Conservation (phyloP, 2,329 filamentous ascomycete genomes). For the Trichoderma cornu-damae region DNA sequence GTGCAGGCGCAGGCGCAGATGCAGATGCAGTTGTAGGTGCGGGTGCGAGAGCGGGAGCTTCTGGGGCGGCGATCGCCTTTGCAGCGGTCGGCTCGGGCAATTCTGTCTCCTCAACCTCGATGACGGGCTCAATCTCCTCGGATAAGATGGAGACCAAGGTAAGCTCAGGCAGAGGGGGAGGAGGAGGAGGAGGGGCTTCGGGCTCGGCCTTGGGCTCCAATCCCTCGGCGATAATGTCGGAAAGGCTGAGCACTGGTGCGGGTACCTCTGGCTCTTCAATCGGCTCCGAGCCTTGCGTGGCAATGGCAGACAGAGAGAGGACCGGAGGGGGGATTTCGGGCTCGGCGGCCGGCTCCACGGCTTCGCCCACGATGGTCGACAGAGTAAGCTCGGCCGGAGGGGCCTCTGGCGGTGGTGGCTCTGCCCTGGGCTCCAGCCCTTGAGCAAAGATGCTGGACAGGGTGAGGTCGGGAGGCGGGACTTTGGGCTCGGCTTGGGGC, state of each 20-base stretch:
- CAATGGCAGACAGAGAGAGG: constrained; percentile 32
- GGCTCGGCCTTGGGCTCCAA: constrained; percentile 31
- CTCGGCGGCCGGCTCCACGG: constrained; percentile 24
- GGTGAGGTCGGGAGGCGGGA: constrained; percentile 32
- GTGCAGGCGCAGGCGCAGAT: too few relatives aligned
- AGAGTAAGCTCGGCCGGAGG: constrained; percentile 24
- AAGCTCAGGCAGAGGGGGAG: constrained; percentile 21
- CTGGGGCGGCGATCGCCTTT: constrained; percentile 23
- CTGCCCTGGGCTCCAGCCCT: constrained; percentile 38
- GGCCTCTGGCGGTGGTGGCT: constrained; percentile 27
- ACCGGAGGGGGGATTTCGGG: constrained; percentile 23
- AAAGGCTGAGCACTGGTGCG: constrained; percentile 25
- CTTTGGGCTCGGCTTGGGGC: constrained; percentile 26
- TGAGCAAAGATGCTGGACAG: constrained; percentile 35
- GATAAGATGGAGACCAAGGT: constrained; percentile 30
- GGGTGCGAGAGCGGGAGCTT: constrained; percentile 11
- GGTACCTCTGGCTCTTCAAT: constrained; percentile 24
- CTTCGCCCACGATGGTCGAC: constrained; percentile 26
- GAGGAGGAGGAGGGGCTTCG: too few relatives aligned
- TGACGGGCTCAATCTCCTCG: constrained; percentile 30
- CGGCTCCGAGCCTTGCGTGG: constrained; percentile 34
- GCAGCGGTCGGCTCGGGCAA: background rate
- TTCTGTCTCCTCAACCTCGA: constrained; percentile 24
- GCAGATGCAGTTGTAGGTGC: too few relatives aligned
- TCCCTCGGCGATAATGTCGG: constrained; percentile 28